Evolutionary conservation across 2,329 filamentous ascomycete species (phyloP), one percentile per base, ranked within the genome.

Genomic region (Penicillium corylophilum): DNA sequence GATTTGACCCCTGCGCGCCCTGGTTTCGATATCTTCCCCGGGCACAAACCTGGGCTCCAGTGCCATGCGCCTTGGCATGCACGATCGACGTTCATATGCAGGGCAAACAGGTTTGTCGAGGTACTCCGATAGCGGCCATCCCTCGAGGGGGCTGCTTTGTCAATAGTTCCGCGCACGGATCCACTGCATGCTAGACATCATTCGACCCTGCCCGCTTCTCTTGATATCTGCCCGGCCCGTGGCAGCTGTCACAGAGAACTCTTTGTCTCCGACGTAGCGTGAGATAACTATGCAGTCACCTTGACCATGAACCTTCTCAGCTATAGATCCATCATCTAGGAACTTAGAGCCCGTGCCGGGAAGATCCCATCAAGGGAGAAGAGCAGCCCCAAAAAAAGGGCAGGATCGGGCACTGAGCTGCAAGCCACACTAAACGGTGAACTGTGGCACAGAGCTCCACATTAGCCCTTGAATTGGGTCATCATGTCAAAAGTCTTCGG

Each of bases 141-240:
- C 31, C 20, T 42, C 28, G 22, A 44, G n/a, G 20, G 15, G 36
- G 33, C n/a, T 36, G 39, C 26, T 45, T 33, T 44, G 49, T 50
- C 59, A 63, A 62, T 62, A 63, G 60, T 63, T 52, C 24, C 35
- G 59, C 55, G 57, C 60, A 63, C 60, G 54, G 60, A 55, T 61
- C 60, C 54, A 51, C 46, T n/a, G 35, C 5, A 46, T 49, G 47
- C 36, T 46, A 44, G 35, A 51, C 48, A 45, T 55, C 20, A 20
- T 13, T 38, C 26, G 16, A 50, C 16, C 18, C 4, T 24, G 18
- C 40, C 36, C 26, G 39, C 23, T 44, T 44, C 41, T 22, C 43
- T 50, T 43, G 28, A 23, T 48, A 45, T 44, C 51, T 44, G 39
- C 15, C 46, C 50, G 48, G 35, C 36, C 38, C 44, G 26, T 55